These are phyloP conservation scores for Phytopythium ostracodes DNA, from an alignment of 352 stramenopile species.

Conservation along the genomic window DNA sequence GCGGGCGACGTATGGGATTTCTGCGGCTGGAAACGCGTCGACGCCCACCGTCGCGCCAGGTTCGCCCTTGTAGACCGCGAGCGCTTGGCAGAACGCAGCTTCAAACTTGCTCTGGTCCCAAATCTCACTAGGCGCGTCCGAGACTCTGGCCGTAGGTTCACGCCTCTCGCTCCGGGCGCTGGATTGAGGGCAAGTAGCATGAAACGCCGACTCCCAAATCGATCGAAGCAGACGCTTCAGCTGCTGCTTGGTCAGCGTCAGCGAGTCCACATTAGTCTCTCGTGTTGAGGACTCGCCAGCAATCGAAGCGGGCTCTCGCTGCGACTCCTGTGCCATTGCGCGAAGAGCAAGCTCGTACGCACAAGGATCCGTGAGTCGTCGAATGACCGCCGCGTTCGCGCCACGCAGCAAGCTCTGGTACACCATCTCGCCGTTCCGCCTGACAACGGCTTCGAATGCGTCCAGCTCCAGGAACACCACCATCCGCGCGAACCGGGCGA, in stretches of 20 bases:
- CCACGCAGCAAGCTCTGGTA: conserved; percentile 34
- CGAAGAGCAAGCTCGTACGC: conserved; percentile 32
- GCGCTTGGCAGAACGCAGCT: conserved; percentile 21
- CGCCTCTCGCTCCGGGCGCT: neutral
- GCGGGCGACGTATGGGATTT: conserved; percentile 17
- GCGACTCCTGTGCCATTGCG: conserved; percentile 7
- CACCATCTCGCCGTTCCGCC: conserved; percentile 41
- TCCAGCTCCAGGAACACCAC: conserved; percentile 63
- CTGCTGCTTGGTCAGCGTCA: conserved; percentile 32
- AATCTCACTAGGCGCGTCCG: conserved; percentile 6
- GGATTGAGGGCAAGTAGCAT: neutral
- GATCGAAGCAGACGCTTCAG: conserved; percentile 40
- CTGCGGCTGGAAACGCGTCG: conserved; percentile 23
- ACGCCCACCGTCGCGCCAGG: neutral
- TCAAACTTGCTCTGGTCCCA: conserved; percentile 41
- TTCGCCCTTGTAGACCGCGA: conserved; percentile 9
- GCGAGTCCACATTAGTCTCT: too few species aligned
- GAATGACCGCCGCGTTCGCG: conserved; percentile 34
- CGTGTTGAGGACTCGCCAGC: neutral
- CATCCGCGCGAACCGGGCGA: conserved; percentile 49
- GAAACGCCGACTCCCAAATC: conserved; percentile 34
- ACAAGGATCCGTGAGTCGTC: conserved; percentile 20
- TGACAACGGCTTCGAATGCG: conserved; percentile 24
- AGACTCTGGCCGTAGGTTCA: neutral
- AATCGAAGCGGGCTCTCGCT: neutral